Evolutionary conservation across 2,329 filamentous ascomycete species (phyloP).

Genomic region (Raffaelea albimanens): DNA sequence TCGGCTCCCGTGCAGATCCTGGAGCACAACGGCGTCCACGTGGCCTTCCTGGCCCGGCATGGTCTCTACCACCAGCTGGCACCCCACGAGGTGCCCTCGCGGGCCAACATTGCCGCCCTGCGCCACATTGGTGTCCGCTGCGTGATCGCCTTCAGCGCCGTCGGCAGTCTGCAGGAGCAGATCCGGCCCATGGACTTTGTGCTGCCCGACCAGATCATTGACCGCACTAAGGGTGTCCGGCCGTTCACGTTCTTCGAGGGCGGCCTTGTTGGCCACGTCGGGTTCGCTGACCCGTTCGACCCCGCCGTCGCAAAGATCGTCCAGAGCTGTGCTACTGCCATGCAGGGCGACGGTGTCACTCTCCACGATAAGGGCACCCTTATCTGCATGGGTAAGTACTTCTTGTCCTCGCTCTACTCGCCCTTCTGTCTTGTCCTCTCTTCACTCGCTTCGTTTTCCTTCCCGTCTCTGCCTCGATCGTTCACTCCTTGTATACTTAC

Average conservation of each 20-base stretch:
- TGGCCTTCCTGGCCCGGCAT: constrained; percentile 93
- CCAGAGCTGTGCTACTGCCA: constrained; percentile 59
- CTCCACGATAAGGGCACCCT: constrained; percentile 79
- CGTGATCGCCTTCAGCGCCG: constrained; percentile 90
- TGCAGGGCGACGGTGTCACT: constrained; percentile 76
- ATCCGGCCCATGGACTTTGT: constrained; percentile 96
- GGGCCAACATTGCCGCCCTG: constrained; percentile 97
- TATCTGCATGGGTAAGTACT: constrained; percentile 76
- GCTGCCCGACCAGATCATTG: constrained; percentile 91
- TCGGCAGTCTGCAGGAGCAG: constrained; percentile 83
- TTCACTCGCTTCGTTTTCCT: background rate
- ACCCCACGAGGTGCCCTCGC: constrained; percentile 88
- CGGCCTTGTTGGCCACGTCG: constrained; percentile 86
- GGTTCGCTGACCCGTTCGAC: constrained; percentile 95
- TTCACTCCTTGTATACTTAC: background rate
- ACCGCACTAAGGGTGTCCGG: constrained; percentile 89
- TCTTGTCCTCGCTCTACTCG: background rate
- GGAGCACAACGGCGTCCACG: constrained; percentile 69
- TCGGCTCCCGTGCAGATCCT: constrained; percentile 73
- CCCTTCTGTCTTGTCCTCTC: background rate
- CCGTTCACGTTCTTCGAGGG: constrained; percentile 94
- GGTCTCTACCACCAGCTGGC: constrained; percentile 81
- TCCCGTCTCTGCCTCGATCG: background rate
- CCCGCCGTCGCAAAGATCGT: constrained; percentile 66
- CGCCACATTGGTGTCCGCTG: constrained; percentile 80